Conservation (phyloP, 2,329 filamentous ascomycete genomes). For the Hypoxylon sp. region DNA sequence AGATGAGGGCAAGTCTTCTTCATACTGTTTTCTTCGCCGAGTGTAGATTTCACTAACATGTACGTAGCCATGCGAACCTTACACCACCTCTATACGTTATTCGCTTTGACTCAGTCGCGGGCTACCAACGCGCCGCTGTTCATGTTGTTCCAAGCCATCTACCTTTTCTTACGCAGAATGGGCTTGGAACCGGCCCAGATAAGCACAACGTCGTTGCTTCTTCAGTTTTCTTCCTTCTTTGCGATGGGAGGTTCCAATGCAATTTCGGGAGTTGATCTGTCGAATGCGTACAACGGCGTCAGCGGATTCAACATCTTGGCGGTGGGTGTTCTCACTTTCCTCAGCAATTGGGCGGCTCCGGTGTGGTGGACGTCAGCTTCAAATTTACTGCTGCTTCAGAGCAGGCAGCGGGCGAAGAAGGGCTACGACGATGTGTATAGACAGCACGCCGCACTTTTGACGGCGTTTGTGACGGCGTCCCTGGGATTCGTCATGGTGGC, state of each 20-base stretch:
- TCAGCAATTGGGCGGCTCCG: conserved; percentile 90
- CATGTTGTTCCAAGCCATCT: conserved; percentile 72
- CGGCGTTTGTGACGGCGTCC: conserved; percentile 72
- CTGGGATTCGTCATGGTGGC: conserved; percentile 83
- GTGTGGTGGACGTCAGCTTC: conserved; percentile 84
- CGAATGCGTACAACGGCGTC: conserved; percentile 93
- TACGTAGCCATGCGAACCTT: conserved; percentile 54
- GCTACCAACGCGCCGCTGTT: conserved; percentile 87
- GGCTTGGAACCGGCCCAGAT: conserved; percentile 64
- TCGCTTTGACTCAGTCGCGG: conserved; percentile 87
- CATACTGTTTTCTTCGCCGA: not conserved
- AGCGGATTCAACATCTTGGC: conserved; percentile 78
- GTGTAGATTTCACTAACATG: conserved; percentile 19
- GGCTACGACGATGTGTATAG: conserved; percentile 46
- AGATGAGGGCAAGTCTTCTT: conserved; percentile 38
- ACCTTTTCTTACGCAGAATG: conserved; percentile 57
- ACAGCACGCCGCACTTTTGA: conserved; percentile 69
- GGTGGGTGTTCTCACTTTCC: conserved; percentile 84
- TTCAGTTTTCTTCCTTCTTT: conserved; percentile 88
- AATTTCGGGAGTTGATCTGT: conserved; percentile 94
- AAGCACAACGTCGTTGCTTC: conserved; percentile 74
- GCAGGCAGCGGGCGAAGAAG: conserved; percentile 28
- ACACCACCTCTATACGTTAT: conserved; percentile 76
- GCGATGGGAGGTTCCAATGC: conserved; percentile 90
- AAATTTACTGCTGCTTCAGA: conserved; percentile 63